Evolutionary conservation across 768 basidiomycete species (phyloP).

Genomic region (Russula virescens): DNA sequence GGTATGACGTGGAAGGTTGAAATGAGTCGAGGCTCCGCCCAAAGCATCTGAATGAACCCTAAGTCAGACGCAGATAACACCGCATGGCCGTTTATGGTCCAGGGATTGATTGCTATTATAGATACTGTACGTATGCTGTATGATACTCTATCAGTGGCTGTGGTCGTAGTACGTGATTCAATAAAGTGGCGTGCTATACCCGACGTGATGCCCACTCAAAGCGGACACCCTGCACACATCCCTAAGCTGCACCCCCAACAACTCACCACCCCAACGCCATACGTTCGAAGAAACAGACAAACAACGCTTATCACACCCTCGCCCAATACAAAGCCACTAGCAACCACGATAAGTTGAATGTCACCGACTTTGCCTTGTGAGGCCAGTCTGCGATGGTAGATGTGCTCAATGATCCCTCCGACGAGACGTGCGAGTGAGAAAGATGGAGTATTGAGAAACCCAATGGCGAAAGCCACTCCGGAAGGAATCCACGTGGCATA

Average conservation of each 20-base stretch:
- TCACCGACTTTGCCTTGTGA: conserved; percentile 47
- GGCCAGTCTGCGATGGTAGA: conserved; percentile 48
- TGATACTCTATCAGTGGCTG: not conserved
- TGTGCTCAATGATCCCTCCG: conserved; percentile 77
- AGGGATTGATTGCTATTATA: too few relatives aligned
- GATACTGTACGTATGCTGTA: not conserved
- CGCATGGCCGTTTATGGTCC: too few relatives aligned
- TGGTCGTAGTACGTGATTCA: not conserved
- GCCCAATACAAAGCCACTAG: conserved; percentile 93
- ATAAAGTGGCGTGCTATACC: not conserved
- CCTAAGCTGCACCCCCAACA: conserved; percentile 86
- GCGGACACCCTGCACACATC: conserved; percentile 58
- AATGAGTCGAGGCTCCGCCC: not conserved
- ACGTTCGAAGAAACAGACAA: conserved; percentile 64
- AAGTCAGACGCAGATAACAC: too few relatives aligned
- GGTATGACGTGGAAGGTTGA: conserved; percentile 14
- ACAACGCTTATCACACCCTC: conserved; percentile 88
- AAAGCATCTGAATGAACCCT: too few relatives aligned
- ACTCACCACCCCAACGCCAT: conserved; percentile 67
- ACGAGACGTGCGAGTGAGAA: conserved; percentile 89
- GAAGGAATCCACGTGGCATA: conserved; percentile 83
- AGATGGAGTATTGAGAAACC: conserved; percentile 92
- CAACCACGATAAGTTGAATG: conserved; percentile 78
- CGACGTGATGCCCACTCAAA: not conserved
- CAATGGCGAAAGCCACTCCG: conserved; percentile 91